These are phyloP conservation scores for Handroanthus guayacan DNA, from an alignment of 257 asterid species.

Conservation along the genomic window DNA sequence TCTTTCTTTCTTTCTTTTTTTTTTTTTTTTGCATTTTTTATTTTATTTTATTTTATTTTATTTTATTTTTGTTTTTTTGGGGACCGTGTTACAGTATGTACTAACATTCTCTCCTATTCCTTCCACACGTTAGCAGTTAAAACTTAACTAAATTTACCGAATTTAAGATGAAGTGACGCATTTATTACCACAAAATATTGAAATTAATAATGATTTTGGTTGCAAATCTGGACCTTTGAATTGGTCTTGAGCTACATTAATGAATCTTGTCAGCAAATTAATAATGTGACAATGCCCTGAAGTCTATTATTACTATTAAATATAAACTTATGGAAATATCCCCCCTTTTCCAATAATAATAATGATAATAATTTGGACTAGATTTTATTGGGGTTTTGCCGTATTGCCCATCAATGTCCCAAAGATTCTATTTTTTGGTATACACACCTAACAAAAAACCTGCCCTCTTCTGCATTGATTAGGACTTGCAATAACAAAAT, in stretches of 20 bases:
- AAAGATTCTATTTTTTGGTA: constrained; percentile 50
- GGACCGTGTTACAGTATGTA: no score
- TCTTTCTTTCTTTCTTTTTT: no score
- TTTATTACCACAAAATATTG: neutral
- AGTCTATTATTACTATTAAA: neutral
- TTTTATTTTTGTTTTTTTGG: no score
- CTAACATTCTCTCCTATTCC: no score
- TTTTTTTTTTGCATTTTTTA: no score
- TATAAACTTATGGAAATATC: neutral
- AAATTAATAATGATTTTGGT: constrained; percentile 7
- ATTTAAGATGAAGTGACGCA: neutral
- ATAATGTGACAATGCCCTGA: constrained; percentile 1
- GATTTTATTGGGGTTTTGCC: constrained; percentile 14
- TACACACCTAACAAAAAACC: constrained; percentile 58
- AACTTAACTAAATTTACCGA: no score
- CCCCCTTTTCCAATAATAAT: neutral
- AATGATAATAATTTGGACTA: constrained; percentile 14
- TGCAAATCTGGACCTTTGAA: constrained; percentile 46
- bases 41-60: no score
- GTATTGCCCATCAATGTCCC: constrained; percentile 45
- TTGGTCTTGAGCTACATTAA: constrained; percentile 39
- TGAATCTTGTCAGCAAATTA: constrained; percentile 30
- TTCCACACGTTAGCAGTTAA: neutral
- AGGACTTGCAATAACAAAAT: constrained; percentile 44
- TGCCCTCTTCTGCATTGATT: constrained; percentile 55